Evolutionary conservation across 225 moss, liverwort and hornwort species (phyloP), one percentile per base, ranked within the genome.

Genomic region (Physcomitrellopsis africana): DNA sequence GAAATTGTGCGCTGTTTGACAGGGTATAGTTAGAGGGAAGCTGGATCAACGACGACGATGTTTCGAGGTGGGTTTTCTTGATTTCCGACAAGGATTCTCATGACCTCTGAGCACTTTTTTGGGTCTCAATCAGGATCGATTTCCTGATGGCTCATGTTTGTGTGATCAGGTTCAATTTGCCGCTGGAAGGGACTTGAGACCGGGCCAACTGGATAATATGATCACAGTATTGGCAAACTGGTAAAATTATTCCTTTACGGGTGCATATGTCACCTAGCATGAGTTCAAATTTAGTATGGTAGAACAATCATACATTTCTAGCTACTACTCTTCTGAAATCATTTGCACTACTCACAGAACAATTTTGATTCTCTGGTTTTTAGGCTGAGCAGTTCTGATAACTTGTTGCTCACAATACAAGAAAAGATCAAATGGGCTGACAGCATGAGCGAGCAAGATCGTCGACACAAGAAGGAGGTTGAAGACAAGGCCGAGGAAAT

Each of bases 371-470:
- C 18, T 52, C 18, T 68, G 54, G 29, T 20, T 53, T 68, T 53
- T 90, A 94, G 94, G 94, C 74, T 93, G 82, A 93, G 88, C 62
- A 95, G 86, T 72, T 91, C 92, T 11, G 95, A 95, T 45, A 86
- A 88, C 62, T 82, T 95, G 61, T 80, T 95, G 75, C 88, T 89
- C 68, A 89, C 92, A 66, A 95, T 95, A 76, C 95, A 95, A 89
- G 95, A 95, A 77, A 93, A 95, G 81, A 95, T 95, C 29, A 95
- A 90, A 67, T 95, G 95, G 95, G 95, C 95, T 47, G 95, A 95
- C 68, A 93, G 88, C 79, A 95, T 95, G 95, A 95, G 95, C 83
- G 95, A 95, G 75, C 69, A 89, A 54, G 95, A 95, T 62, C 80
- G 88, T 52, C 87, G 92, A 75, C 95, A 95, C 78, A 95, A 95